These are phyloP conservation scores for Syzygium oleosum DNA, from an alignment of 345 rosid genomes.

Conservation along the genomic window DNA sequence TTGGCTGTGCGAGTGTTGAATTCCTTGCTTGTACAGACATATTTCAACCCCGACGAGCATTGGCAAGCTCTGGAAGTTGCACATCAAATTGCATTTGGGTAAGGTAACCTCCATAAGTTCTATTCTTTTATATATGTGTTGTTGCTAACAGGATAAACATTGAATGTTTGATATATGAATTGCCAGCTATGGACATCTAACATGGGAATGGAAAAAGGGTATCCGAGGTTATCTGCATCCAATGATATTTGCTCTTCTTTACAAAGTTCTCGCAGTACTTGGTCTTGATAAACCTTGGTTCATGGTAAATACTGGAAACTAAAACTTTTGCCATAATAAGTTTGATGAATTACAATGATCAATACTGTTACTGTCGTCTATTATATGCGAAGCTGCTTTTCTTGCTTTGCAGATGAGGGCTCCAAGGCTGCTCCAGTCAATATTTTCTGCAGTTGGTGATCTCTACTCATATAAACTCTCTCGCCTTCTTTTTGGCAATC, in stretches of 20 bases:
- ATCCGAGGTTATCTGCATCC: slow-evolving; percentile 94
- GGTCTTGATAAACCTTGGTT: slow-evolving; percentile 65
- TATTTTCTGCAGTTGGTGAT: slow-evolving; percentile 88
- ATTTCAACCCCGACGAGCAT: slow-evolving; percentile 95
- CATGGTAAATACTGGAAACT: slow-evolving; percentile 41
- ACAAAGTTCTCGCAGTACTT: slow-evolving; percentile 51
- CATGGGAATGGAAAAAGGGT: slow-evolving; percentile 93
- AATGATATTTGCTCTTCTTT: slow-evolving; percentile 57
- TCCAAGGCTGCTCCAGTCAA: slow-evolving; percentile 72
- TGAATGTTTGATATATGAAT: not conserved
- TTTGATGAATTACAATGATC: not conserved
- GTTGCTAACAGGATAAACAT: not conserved
- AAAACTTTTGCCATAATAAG: not conserved
- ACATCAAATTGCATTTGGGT: slow-evolving; percentile 75
- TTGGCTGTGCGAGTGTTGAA: slow-evolving; percentile 52
- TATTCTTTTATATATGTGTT: not conserved
- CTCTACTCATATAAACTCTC: slow-evolving; percentile 71
- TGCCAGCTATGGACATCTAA: slow-evolving; percentile 79
- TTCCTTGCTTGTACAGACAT: slow-evolving; percentile 71
- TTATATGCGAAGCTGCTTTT: not conserved
- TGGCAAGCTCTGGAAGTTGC: slow-evolving; percentile 98
- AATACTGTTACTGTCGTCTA: not conserved
- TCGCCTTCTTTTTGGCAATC: slow-evolving; percentile 35
- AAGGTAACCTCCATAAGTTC: slow-evolving; percentile 1
- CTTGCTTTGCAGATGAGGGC: slow-evolving; percentile 43